Evolutionary conservation across 805 yeast genomes (phyloP), one percentile per base, ranked within the genome.

Genomic region (Cephaloascus albidus): DNA sequence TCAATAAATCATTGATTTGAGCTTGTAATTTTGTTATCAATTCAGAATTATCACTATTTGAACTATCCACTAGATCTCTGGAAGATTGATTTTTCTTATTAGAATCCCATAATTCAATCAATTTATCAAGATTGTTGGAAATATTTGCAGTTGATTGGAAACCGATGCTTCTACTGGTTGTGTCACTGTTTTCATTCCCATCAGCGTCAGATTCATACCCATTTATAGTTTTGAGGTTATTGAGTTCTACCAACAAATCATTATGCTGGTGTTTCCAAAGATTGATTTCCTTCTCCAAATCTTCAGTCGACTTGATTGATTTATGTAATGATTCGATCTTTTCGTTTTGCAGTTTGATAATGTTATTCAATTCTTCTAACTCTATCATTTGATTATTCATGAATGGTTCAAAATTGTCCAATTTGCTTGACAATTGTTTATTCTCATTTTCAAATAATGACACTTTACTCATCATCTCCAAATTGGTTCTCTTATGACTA

Each of bases 1-100:
- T 45, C 44, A 79, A 49, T 41, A 81, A 58, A 18, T 76, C 76
- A 43, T 78, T 79, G 38, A 81, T 62, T 48, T 79, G 84, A 17
- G 57, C 48, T 40, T 77, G 83, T 39, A 81, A 57, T 43, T 63
- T 64, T 18, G 50, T 38, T 10, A 69, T 65, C 39, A 67, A 54
- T 4, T 48, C 50, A 35, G 42, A 41, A 35, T 54, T 45, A 14
- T 18, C 32, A 3, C 18, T 18, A 4, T 41, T 49, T 17, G 53
- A 48, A 26, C 40, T 41, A 19, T 30, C 18, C 4, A 35, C 19
- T 10, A 20, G 16, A 28, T 34, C 33, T 5, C 20, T 47, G 1
- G 42, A 41, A 15, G 44, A 43, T 3, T 18, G 16, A 10, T 36
- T 15, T 12, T 30, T 26, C 3, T 33, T 38, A 19, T 34, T 26